phyloP scores from a whole-genome alignment of 2,329 filamentous ascomycete species.

The Aureobasidium vineae region DNA sequence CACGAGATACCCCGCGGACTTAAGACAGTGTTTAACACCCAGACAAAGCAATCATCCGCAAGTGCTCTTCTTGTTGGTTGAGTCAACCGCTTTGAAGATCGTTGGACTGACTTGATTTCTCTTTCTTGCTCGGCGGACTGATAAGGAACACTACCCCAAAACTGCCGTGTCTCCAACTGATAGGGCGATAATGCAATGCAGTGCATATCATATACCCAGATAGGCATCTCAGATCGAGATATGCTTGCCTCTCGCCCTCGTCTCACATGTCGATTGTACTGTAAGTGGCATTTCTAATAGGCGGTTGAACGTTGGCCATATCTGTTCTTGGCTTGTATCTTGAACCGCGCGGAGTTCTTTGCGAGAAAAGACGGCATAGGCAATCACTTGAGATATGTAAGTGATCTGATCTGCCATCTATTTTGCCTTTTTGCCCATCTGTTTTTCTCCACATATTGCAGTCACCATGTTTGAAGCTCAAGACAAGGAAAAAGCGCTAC shows the following conservation, averaged over 20 bases:
- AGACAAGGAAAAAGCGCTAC: conserved; percentile 23
- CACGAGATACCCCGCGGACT: conserved; percentile 5
- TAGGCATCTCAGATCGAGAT: conserved; percentile 14
- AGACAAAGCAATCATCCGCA: not conserved
- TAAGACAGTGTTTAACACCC: not conserved
- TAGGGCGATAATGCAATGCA: conserved; percentile 21
- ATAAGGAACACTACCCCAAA: conserved; percentile 1
- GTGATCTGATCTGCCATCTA: not conserved
- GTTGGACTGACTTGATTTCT: not conserved
- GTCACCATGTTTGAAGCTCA: conserved; percentile 15
- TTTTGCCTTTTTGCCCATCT: not conserved
- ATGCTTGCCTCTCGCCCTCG: not conserved
- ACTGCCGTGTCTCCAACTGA: conserved; percentile 7
- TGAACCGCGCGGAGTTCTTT: not conserved
- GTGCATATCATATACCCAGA: conserved; percentile 5
- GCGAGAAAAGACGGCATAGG: not conserved
- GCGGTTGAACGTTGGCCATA: not conserved
- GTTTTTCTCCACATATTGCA: not conserved
- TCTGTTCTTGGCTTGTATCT: not conserved
- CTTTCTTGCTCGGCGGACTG: conserved; percentile 1
- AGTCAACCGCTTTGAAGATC: not conserved
- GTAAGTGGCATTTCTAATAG: conserved; percentile 16
- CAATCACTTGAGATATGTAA: not conserved
- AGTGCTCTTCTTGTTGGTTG: not conserved
- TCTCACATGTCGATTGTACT: not conserved